Evolutionary conservation across 108 stramenopile species (phyloP).

Genomic region (Cyclotella distinguenda): DNA sequence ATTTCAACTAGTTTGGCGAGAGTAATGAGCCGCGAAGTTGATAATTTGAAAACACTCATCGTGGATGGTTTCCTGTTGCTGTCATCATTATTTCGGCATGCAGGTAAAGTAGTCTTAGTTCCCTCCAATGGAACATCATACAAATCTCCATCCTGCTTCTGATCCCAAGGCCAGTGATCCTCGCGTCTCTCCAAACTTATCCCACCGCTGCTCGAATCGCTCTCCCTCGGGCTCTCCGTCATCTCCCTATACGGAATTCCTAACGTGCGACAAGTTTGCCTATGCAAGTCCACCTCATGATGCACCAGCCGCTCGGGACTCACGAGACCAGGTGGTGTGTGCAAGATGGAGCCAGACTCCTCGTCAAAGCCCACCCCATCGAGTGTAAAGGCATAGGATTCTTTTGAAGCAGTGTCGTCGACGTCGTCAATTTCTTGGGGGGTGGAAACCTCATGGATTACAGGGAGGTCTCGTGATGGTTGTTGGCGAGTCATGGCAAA

Average conservation of each 20-base stretch:
- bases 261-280: constrained; percentile 27
- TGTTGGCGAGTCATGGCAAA: constrained; percentile 3
- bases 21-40: neutral
- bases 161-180: constrained; percentile 1
- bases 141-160: neutral
- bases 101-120: neutral
- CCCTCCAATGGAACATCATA: constrained; percentile 12
- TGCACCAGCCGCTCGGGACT: neutral
- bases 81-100: neutral
- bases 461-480: constrained; percentile 15
- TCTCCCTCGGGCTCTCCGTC: neutral
- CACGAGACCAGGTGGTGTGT: constrained; percentile 9
- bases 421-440: constrained; percentile 7
- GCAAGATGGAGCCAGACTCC: constrained; percentile 11
- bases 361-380: constrained; percentile 41
- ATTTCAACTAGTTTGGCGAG: constrained; percentile 3
- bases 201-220: neutral
- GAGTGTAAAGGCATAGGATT: constrained; percentile 39
- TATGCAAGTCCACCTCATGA: constrained; percentile 17
- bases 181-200: neutral
- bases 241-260: constrained; percentile 27
- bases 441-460: constrained; percentile 16
- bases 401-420: constrained; percentile 19
- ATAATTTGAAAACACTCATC: neutral
- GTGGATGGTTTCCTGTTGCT: too few relatives aligned